phyloP scores from a whole-genome alignment of 192 early-diverging fungal genomes.

The Rhizoclosmatium sp. region DNA sequence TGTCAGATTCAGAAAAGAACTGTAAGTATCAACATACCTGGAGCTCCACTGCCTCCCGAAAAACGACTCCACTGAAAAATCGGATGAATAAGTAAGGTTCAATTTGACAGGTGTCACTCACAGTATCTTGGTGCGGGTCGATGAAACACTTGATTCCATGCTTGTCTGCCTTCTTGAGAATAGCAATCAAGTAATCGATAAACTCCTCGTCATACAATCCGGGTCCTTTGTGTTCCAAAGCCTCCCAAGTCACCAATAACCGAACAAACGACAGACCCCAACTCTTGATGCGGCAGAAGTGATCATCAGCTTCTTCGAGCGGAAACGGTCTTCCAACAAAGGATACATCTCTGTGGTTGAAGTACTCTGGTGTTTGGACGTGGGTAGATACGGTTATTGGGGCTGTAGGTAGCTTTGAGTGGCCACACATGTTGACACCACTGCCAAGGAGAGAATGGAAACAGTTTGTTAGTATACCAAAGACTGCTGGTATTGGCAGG shows the following conservation, averaged over 20 bases:
- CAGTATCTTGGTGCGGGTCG: conserved; percentile 86
- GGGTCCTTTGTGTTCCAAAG: conserved; percentile 79
- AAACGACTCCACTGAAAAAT: conserved; percentile 59
- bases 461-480: neutral
- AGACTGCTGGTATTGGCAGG: neutral
- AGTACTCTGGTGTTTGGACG: conserved; percentile 62
- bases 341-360: conserved; percentile 74
- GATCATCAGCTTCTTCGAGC: conserved; percentile 74
- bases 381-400: conserved; percentile 68
- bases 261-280: conserved; percentile 89
- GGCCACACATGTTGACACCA: conserved; percentile 82
- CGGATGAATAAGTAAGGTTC: neutral
- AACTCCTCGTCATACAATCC: conserved; percentile 83
- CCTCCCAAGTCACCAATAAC: conserved; percentile 84
- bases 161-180: conserved; percentile 71
- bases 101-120: neutral
- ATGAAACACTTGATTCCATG: conserved; percentile 87
- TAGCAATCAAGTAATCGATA: conserved; percentile 74
- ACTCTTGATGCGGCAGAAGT: conserved; percentile 72
- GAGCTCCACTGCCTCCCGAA: conserved; percentile 84
- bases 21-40: conserved; percentile 46
- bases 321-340: conserved; percentile 83
- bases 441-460: conserved; percentile 28
- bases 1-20: neutral
- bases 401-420: conserved; percentile 75